phyloP scores from a whole-genome alignment of 2,329 filamentous ascomycete genomes.

The Mycosphaerelloides madeirae region DNA sequence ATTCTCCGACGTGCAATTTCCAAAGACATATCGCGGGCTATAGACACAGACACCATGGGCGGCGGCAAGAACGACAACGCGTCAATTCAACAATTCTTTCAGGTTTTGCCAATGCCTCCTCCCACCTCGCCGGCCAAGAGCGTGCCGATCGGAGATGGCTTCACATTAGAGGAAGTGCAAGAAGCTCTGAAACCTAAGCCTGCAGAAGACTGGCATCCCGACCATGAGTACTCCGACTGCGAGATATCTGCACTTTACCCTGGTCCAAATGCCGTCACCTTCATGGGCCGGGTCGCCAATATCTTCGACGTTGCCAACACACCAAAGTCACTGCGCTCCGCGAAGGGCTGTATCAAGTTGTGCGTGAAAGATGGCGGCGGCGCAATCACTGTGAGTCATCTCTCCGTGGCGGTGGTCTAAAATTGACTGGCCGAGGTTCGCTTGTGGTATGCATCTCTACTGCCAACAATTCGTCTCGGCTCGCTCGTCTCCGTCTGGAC shows the following conservation, averaged over 20 bases:
- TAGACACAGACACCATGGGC: constrained; percentile 6
- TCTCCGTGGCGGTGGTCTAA: not conserved
- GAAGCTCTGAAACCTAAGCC: constrained; percentile 21
- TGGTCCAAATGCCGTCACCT: constrained; percentile 48
- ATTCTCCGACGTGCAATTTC: not conserved
- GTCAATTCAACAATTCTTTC: constrained; percentile 41
- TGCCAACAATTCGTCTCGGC: constrained; percentile 47
- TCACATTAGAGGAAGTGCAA: constrained; percentile 45
- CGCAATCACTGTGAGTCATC: constrained; percentile 45
- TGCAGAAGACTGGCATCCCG: constrained; percentile 43
- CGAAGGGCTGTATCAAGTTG: constrained; percentile 51
- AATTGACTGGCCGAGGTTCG: constrained; percentile 39
- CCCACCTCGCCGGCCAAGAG: constrained; percentile 11
- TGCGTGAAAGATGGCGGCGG: constrained; percentile 54
- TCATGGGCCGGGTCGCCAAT: constrained; percentile 55
- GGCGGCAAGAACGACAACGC: constrained; percentile 18
- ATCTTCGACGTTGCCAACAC: constrained; percentile 44
- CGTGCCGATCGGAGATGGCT: constrained; percentile 45
- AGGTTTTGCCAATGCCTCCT: constrained; percentile 28
- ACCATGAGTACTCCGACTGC: constrained; percentile 43
- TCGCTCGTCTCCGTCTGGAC: constrained; percentile 55
- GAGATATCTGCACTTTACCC: constrained; percentile 46
- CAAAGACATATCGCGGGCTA: not conserved
- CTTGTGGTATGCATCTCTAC: constrained; percentile 45
- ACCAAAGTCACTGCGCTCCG: constrained; percentile 41